A percentile compares a stretch with the other conserved stretches of the same genome.
Evolutionary conservation across 2,329 filamentous ascomycete genomes (phyloP).

Genomic region (Coniochaeta ligniaria): DNA sequence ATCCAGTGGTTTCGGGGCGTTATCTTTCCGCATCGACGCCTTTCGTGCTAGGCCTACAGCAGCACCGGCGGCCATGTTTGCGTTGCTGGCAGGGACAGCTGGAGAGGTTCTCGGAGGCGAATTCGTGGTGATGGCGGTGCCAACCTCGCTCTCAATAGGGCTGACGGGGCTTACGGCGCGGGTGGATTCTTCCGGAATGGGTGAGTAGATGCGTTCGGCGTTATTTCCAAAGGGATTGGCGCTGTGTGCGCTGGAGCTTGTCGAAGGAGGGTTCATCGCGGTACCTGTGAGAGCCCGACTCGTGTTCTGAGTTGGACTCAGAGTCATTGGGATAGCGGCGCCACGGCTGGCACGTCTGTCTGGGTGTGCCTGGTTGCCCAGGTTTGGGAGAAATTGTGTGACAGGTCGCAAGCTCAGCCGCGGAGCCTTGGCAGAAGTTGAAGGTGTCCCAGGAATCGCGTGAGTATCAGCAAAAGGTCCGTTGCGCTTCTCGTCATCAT

Average conservation of each 20-base stretch:
- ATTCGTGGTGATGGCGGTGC: constrained; percentile 26
- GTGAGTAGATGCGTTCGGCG: constrained; percentile 41
- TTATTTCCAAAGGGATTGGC: constrained; percentile 67
- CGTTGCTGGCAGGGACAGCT: constrained; percentile 5
- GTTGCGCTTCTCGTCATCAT: constrained; percentile 59
- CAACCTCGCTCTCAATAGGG: constrained; percentile 27
- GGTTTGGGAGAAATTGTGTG: constrained; percentile 72
- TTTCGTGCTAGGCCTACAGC: constrained; percentile 38
- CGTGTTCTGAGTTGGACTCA: constrained; percentile 20
- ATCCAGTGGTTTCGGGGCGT: constrained; percentile 39
- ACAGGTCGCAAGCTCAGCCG: constrained; percentile 78
- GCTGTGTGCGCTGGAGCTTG: constrained; percentile 39
- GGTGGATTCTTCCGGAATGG: constrained; percentile 27
- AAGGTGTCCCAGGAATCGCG: constrained; percentile 29
- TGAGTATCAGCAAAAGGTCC: constrained; percentile 27
- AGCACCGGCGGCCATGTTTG: constrained; percentile 17
- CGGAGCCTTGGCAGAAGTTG: constrained; percentile 50
- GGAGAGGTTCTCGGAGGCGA: constrained; percentile 18
- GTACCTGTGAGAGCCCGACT: constrained; percentile 8
- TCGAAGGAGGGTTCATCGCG: constrained; percentile 37
- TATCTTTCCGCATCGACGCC: constrained; percentile 48
- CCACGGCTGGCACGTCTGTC: constrained; percentile 45
- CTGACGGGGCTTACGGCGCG: constrained; percentile 25
- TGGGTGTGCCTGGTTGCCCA: constrained; percentile 26
- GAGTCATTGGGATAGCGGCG: constrained; percentile 32